Conservation (phyloP, 768 basidiomycete genomes). For the Leccinellum rugosiceps region DNA sequence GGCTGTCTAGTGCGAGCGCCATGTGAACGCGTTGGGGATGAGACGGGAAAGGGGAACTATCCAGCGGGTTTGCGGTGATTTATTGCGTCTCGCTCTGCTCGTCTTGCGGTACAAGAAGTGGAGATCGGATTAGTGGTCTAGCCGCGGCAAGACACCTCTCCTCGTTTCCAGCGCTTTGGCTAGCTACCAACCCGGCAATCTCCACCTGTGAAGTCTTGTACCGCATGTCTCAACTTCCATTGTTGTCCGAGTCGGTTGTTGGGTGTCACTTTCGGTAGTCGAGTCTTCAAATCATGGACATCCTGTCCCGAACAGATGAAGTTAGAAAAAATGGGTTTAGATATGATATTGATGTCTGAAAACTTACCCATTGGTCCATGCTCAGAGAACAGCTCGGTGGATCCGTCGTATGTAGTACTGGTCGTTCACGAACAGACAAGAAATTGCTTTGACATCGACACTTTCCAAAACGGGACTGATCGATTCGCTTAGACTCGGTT, state of each 20-base stretch:
- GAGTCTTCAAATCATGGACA: neutral
- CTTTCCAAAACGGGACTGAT: conserved; percentile 1
- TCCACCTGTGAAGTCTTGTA: too few species aligned
- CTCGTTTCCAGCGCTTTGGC: too few species aligned
- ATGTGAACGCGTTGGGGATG: neutral
- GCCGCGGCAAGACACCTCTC: too few species aligned
- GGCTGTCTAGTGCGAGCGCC: conserved; percentile 12
- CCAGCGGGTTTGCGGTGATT: neutral
- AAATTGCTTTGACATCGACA: conserved; percentile 14
- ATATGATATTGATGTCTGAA: neutral
- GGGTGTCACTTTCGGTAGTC: neutral
- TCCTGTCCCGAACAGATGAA: neutral
- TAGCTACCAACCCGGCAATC: too few species aligned
- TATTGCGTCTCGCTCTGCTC: neutral
- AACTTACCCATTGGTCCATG: neutral
- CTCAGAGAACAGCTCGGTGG: neutral
- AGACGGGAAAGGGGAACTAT: neutral
- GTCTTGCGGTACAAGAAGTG: too few species aligned
- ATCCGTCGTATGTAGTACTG: too few species aligned
- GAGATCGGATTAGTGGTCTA: too few species aligned
- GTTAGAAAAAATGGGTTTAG: too few species aligned
- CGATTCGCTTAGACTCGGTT: conserved; percentile 13
- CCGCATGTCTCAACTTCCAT: conserved; percentile 2
- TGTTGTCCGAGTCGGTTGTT: neutral
- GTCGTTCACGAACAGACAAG: neutral